A percentile compares a stretch with the other conserved stretches of the same genome.
Conservation (phyloP, 2,329 filamentous ascomycete genomes). For the Colletotrichum sp. region DNA sequence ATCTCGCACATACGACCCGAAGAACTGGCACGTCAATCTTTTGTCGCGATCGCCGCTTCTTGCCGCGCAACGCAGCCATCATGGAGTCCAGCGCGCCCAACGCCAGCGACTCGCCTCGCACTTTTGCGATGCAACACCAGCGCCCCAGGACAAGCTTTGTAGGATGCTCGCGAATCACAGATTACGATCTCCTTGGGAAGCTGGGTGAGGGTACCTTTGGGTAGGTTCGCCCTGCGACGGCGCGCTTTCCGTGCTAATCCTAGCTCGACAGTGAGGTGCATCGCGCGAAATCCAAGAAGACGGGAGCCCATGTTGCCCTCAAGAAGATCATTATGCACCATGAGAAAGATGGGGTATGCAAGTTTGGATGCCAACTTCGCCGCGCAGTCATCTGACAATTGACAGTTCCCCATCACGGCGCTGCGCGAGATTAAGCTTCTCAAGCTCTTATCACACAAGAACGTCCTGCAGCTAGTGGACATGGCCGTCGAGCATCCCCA, state of each 20-base stretch:
- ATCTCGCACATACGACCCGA: not conserved
- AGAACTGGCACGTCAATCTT: not conserved
- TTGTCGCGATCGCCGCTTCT: slow-evolving; percentile 4
- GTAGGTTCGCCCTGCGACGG: slow-evolving; percentile 46
- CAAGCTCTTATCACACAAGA: slow-evolving; percentile 91
- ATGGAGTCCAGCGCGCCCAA: slow-evolving; percentile 16
- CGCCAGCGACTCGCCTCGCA: slow-evolving; percentile 54
- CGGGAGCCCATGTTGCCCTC: slow-evolving; percentile 78
- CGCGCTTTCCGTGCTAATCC: not conserved
- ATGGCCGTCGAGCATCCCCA: slow-evolving; percentile 89
- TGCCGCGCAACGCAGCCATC: slow-evolving; percentile 6
- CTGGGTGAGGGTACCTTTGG: slow-evolving; percentile 96
- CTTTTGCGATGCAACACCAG: slow-evolving; percentile 61
- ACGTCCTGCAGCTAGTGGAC: slow-evolving; percentile 86
- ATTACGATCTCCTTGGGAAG: slow-evolving; percentile 82
- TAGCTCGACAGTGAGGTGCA: slow-evolving; percentile 74
- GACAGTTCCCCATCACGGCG: slow-evolving; percentile 92
- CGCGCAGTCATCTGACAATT: slow-evolving; percentile 3
- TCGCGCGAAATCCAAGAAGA: slow-evolving; percentile 80
- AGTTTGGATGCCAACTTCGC: not conserved
- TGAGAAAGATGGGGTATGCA: slow-evolving; percentile 88
- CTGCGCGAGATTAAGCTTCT: slow-evolving; percentile 96
- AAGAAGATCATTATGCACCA: slow-evolving; percentile 99
- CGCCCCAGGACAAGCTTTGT: slow-evolving; percentile 68
- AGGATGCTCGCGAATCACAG: slow-evolving; percentile 83